Evolutionary conservation across 148 eudicot genomes (phyloP).

Genomic region (Diospyros kaki): DNA sequence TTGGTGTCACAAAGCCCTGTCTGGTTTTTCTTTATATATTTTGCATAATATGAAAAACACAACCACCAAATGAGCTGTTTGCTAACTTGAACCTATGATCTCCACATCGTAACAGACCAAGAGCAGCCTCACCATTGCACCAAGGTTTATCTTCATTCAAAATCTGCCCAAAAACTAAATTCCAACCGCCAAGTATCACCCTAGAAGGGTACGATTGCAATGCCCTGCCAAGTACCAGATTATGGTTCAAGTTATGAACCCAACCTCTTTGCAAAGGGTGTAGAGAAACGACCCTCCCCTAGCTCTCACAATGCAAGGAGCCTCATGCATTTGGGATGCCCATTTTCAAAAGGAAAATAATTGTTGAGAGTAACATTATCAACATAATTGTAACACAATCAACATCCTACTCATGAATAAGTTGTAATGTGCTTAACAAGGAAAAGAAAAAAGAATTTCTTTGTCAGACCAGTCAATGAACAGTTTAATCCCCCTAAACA

Average conservation of each 20-base stretch:
- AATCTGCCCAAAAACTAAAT: too few species aligned
- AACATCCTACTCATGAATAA: background rate
- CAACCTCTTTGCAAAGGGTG: too few species aligned
- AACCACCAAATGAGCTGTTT: background rate
- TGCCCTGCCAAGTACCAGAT: too few species aligned
- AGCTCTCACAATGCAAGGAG: too few species aligned
- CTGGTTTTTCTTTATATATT: background rate
- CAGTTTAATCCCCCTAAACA: background rate
- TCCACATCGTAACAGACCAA: background rate
- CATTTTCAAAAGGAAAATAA: background rate
- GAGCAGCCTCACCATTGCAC: too few species aligned
- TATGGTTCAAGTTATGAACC: too few species aligned
- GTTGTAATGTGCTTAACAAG: too few species aligned
- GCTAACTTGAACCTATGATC: background rate
- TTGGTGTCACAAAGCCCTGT: too few species aligned
- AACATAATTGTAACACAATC: background rate
- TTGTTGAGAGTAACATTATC: background rate
- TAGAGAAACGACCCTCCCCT: too few species aligned
- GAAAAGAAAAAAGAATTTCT: background rate
- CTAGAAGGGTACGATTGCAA: too few species aligned
- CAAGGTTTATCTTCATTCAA: too few species aligned
- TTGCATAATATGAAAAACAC: background rate
- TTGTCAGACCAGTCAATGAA: background rate
- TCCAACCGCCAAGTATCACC: too few species aligned
- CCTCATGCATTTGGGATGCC: background rate